Base-by-base conservation (phyloP, 768 basidiomycete species). In the Podaxis sp. region DNA sequence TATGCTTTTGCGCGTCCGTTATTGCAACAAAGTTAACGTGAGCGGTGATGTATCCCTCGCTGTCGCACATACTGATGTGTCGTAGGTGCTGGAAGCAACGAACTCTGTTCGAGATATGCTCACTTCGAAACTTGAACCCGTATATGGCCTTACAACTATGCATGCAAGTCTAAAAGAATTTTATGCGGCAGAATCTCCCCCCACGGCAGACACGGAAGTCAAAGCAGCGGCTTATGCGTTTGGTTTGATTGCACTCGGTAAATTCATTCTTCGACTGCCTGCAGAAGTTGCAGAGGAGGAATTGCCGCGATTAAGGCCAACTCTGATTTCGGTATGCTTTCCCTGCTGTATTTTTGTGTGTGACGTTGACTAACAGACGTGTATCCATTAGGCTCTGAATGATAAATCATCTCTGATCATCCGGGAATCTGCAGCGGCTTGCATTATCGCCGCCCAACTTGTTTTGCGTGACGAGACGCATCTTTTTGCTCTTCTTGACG, bases 251-350 rank as follows among this genome's bases (percentile, higher is more conserved):
- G 91, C 89, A 0, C 73, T 95, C 12, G 92, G 90, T 38, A 93
- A 91, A 73, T 93, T 93, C 65, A 86, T 92, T 64, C 73, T 94
- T 61, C 85, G 88, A 38, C 79, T 95, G 17, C 93, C 93, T 15
- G 80, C 86, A 1, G 91, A 94, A 70, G 87, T 95, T 57, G 84
- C 94, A 22, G 93, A 94, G 73, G 93, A 95, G 67, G 93, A 94
- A 67, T 72, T 95, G 46, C 93, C 93, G 46, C 86, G 91, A 40
- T 72, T 95, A 58, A 86, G 85, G 68, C 75, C 71, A 27, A 92
- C 91, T 2, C 71, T 95, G 64, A 89, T 90, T 22, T 76, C 83
- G 41, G 92, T 91, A 63, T 64, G 87, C 74, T 25, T 51, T 38
- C 47, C 58, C 56, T n/a, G 50, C 27, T 9, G 40, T 40, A 11